Evolutionary conservation across 2,329 filamentous ascomycete genomes (phyloP).

Genomic region (Zymoseptoria crescenta): DNA sequence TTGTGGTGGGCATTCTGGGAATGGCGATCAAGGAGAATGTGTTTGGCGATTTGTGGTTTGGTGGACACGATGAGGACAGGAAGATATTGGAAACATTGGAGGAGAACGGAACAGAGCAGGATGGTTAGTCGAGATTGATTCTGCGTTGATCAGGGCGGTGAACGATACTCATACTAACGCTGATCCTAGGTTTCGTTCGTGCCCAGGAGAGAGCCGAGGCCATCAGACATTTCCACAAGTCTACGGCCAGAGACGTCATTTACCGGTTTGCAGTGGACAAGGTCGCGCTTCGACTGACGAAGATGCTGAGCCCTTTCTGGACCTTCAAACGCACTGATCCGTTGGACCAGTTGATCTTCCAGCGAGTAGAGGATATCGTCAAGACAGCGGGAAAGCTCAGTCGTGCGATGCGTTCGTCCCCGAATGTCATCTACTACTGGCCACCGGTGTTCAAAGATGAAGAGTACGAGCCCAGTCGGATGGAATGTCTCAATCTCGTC

Average conservation of each 20-base stretch:
- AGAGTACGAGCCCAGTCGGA: slow-evolving; percentile 23
- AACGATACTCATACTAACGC: slow-evolving; percentile 3
- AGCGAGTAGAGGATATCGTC: slow-evolving; percentile 15
- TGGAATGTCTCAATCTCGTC: slow-evolving; percentile 23
- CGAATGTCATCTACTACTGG: slow-evolving; percentile 25
- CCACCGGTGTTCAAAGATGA: slow-evolving; percentile 28
- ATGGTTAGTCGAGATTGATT: slow-evolving; percentile 26
- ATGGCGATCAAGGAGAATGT: slow-evolving; percentile 26
- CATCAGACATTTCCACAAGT: neutral
- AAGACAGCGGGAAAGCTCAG: slow-evolving; percentile 14
- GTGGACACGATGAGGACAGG: slow-evolving; percentile 10
- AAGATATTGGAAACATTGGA: slow-evolving; percentile 33
- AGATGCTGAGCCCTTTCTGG: slow-evolving; percentile 14
- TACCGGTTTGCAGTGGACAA: neutral
- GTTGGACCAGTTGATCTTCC: neutral
- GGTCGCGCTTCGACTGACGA: slow-evolving; percentile 3
- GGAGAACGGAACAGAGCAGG: slow-evolving; percentile 29
- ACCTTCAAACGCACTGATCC: neutral
- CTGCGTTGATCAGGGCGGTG: neutral
- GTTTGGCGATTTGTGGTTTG: slow-evolving; percentile 25
- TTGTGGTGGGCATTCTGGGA: slow-evolving; percentile 24
- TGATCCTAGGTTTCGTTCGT: slow-evolving; percentile 21
- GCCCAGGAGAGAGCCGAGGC: slow-evolving; percentile 15
- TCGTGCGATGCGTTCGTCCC: slow-evolving; percentile 16
- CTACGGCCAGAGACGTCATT: neutral